phyloP scores from a whole-genome alignment of 225 moss, liverwort and hornwort genomes.

The Straminergon stramineum region DNA sequence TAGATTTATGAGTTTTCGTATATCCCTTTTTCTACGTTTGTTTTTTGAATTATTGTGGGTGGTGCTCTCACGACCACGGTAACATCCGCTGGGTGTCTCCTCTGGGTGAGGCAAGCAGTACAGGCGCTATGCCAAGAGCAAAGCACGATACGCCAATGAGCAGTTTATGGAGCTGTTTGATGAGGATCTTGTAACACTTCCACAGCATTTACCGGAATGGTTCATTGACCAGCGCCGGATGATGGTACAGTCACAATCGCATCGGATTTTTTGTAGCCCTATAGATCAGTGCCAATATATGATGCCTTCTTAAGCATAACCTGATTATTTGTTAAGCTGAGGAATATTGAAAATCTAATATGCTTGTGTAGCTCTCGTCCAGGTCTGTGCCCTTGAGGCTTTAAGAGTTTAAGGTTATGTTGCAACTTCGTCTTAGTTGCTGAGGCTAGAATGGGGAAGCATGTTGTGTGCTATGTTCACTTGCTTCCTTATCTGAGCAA shows the following conservation, averaged over 20 bases:
- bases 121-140: constrained; percentile 93
- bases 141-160: constrained; percentile 94
- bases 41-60: not conserved
- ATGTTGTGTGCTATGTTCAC: not conserved
- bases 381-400: not conserved
- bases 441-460: not conserved
- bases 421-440: not conserved
- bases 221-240: constrained; percentile 94
- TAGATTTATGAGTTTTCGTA: not conserved
- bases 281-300: not conserved
- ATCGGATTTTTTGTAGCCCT: not conserved
- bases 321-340: not conserved
- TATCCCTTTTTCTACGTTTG: not conserved
- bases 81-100: not conserved
- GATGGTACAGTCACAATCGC: constrained; percentile 49
- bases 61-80: not conserved
- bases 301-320: not conserved
- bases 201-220: constrained; percentile 77
- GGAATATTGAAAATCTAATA: not conserved
- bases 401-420: not conserved
- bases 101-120: constrained; percentile 46
- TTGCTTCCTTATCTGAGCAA: not conserved
- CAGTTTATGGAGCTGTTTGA: constrained; percentile 99
- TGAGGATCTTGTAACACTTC: constrained; percentile 87
- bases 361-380: not conserved